Base-by-base conservation (phyloP, 2,329 filamentous ascomycete species). In the Venturia asperata region DNA sequence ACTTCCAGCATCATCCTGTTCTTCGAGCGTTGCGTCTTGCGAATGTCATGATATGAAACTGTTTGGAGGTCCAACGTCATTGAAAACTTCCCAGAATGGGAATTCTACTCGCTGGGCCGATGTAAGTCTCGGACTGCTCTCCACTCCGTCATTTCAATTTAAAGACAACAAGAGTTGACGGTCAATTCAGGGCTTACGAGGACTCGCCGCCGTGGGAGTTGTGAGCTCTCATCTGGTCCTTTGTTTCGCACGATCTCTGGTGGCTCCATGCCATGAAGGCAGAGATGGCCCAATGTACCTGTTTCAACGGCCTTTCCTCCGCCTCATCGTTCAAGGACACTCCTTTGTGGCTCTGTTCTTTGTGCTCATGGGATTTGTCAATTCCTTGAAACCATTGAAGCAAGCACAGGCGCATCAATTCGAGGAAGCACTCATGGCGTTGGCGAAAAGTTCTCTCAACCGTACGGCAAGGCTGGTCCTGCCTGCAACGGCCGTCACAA, bases 321-420 rank as follows among this genome's bases (percentile, higher is more conserved):
- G 72, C 61, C 68, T 74, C 30, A 65, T 67, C 10, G 67, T 62
- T 19, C 43, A 60, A 30, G 72, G 71, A 11, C 69, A 70, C 30
- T 66, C 65, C 34, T 69, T 69, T 5, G 70, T 74, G 27, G 70
- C 72, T 13, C 67, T 73, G 7, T 74, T 74, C 60, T 72, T 73
- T 62, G 66, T 73, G 13, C 70, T 74, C 21, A 72, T 70, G 37
- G 72, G 72, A 60, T 74, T 71, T 64, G 72, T 74, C 61, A 72
- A 72, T 47, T 71, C 71, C 11, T 63, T 73, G 41, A 68, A 70
- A 34, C 68, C 71, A 15, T 64, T 72, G 27, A 70, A 70, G 58
- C 70, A 71, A 30, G 65, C 70, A 17, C 68, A 69, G 39, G 62
- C 66, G 43, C 67, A 68, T 15, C 70, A 73, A 55, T 67, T 66